Evolutionary conservation across 768 basidiomycete genomes (phyloP).

Genomic region (Pleurotus eryngii): DNA sequence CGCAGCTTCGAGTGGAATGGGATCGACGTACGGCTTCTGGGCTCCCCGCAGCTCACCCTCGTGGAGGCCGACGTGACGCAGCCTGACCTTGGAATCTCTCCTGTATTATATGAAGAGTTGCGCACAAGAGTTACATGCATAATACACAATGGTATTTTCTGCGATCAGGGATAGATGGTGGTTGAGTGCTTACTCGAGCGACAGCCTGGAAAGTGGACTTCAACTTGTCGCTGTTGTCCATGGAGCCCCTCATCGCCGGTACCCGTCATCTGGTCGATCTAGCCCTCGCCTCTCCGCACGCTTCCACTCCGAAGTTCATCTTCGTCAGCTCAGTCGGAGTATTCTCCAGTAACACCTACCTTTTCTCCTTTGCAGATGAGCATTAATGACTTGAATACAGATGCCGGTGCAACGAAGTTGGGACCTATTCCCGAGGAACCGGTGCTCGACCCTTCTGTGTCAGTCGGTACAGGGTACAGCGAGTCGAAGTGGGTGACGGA

Average conservation of each 20-base stretch:
- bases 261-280: constrained; percentile 33
- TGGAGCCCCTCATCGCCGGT: constrained; percentile 38
- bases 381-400: neutral
- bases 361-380: neutral
- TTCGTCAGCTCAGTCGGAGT: constrained; percentile 21
- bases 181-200: neutral
- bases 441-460: neutral
- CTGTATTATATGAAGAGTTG: constrained; percentile 16
- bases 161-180: too few relatives aligned
- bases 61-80: constrained; percentile 17
- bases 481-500: constrained; percentile 1
- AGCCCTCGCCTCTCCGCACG: constrained; percentile 7
- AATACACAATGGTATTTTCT: constrained; percentile 31
- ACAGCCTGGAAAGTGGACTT: constrained; percentile 47
- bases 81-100: neutral
- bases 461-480: neutral
- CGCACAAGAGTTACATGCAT: constrained; percentile 28
- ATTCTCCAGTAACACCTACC: constrained; percentile 6
- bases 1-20: constrained; percentile 20
- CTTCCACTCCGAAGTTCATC: constrained; percentile 14
- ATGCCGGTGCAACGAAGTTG: too few relatives aligned
- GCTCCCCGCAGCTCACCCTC: constrained; percentile 21
- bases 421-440: too few relatives aligned
- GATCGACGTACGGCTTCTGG: constrained; percentile 15
- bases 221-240: constrained; percentile 38